phyloP scores from a whole-genome alignment of 2,329 filamentous ascomycete genomes.

The Onygenales sp. region DNA sequence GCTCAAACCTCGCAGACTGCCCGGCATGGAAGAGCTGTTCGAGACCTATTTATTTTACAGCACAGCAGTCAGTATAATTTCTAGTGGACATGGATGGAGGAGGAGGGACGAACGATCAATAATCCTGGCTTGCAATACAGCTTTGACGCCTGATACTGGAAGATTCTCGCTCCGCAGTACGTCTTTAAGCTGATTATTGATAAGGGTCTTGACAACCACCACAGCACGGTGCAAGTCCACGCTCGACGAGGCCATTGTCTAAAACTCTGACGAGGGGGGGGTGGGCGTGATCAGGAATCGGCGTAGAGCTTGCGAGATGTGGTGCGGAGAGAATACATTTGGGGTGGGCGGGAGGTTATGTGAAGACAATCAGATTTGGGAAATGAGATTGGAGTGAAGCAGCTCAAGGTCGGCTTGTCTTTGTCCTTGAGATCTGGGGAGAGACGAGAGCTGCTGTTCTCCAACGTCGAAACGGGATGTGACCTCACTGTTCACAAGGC shows the following conservation, averaged over 20 bases:
- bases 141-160: conserved; percentile 75
- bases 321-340: background rate
- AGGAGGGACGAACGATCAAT: conserved; percentile 56
- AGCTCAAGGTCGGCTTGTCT: background rate
- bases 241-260: conserved; percentile 29
- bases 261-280: background rate
- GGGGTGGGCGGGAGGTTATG: background rate
- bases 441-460: background rate
- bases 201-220: conserved; percentile 43
- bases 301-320: background rate
- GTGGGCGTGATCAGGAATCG: too few relatives aligned
- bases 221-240: conserved; percentile 33
- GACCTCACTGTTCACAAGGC: background rate
- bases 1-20: conserved; percentile 21
- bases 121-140: conserved; percentile 68
- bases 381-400: background rate
- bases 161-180: conserved; percentile 69
- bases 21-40: conserved; percentile 18
- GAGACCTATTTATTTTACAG: conserved; percentile 15
- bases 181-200: conserved; percentile 60
- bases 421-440: background rate
- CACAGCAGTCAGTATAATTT: background rate
- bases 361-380: background rate
- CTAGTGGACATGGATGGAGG: background rate
- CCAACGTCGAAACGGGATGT: background rate